phyloP scores from a whole-genome alignment of 2,329 filamentous ascomycete genomes.

The Neofusicoccum kwambonambiense region DNA sequence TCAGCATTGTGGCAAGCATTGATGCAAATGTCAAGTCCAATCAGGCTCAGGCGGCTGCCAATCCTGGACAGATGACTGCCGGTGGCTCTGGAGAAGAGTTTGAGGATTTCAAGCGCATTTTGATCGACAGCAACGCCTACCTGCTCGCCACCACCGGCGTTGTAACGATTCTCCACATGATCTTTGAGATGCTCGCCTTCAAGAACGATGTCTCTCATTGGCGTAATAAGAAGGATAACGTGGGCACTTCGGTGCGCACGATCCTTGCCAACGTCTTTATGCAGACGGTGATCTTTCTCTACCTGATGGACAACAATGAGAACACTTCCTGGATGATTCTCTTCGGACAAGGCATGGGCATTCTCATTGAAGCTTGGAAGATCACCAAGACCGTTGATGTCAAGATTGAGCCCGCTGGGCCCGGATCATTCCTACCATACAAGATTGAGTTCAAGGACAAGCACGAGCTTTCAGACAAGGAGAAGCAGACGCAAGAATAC shows the following conservation, averaged over 20 bases:
- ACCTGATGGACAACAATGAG: conserved; percentile 94
- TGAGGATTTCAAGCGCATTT: conserved; percentile 94
- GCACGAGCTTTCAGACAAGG: conserved; percentile 89
- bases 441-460: conserved; percentile 89
- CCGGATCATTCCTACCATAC: conserved; percentile 74
- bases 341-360: conserved; percentile 84
- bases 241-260: conserved; percentile 92
- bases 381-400: conserved; percentile 94
- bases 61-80: conserved; percentile 63
- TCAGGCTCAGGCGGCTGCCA: conserved; percentile 68
- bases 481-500: conserved; percentile 98
- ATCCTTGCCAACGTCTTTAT: conserved; percentile 98
- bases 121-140: conserved; percentile 91
- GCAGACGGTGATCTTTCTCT: conserved; percentile 93
- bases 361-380: conserved; percentile 83
- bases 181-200: conserved; percentile 95
- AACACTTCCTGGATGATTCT: conserved; percentile 99
- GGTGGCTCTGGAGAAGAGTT: conserved; percentile 90
- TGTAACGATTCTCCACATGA: conserved; percentile 85
- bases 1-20: conserved; percentile 77
- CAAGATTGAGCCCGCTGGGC: conserved; percentile 66
- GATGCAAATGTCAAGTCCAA: conserved; percentile 86
- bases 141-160: conserved; percentile 80
- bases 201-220: conserved; percentile 97
- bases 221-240: conserved; percentile 99